These are phyloP conservation scores for Clonostachys chloroleuca DNA, from an alignment of 2,329 filamentous ascomycete species.

Conservation along the genomic window DNA sequence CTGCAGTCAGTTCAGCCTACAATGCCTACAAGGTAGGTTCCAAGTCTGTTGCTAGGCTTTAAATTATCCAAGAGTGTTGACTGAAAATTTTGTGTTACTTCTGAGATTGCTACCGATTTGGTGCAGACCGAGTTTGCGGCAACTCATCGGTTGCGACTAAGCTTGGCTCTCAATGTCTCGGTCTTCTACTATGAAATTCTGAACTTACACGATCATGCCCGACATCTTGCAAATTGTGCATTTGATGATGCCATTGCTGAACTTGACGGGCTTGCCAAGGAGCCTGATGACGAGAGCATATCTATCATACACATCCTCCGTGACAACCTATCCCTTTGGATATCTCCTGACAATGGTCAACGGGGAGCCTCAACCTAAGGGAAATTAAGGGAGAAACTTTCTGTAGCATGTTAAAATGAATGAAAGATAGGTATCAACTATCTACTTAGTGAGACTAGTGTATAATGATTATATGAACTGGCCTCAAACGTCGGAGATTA, in stretches of 20 bases:
- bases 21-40: constrained; percentile 91
- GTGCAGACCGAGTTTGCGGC: constrained; percentile 96
- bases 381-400: no score
- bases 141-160: constrained; percentile 96
- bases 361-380: no score
- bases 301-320: constrained; percentile 98
- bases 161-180: constrained; percentile 97
- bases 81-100: background rate
- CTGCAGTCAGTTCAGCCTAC: constrained; percentile 78
- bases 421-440: no score
- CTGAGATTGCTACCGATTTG: constrained; percentile 90
- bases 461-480: no score
- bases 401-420: no score
- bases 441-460: no score
- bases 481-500: no score
- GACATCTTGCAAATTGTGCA: constrained; percentile 97
- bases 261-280: constrained; percentile 95
- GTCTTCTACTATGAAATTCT: constrained; percentile 99
- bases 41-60: background rate
- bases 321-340: constrained; percentile 98
- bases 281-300: constrained; percentile 98
- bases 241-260: constrained; percentile 98
- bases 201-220: constrained; percentile 95
- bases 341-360: constrained; percentile 75
- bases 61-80: background rate